Evolutionary conservation across 306 rosid species (phyloP).

Genomic region (Leucaena leucocephala): DNA sequence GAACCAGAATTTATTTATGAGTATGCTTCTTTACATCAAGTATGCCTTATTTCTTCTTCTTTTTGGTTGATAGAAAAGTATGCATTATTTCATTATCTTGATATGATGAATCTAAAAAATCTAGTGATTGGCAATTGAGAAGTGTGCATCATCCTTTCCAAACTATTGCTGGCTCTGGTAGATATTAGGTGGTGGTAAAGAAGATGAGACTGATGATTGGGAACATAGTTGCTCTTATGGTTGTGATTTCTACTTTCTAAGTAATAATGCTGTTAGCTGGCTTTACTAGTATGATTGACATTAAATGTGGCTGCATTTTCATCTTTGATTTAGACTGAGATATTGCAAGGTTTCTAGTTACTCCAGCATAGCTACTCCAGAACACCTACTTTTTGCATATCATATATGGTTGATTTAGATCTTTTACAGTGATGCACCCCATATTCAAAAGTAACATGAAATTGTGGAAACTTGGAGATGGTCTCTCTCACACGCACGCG

Average conservation of each 20-base stretch:
- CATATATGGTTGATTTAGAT: neutral
- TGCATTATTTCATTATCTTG: constrained; percentile 27
- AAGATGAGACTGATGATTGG: constrained; percentile 8
- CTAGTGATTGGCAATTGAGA: neutral
- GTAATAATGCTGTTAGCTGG: neutral
- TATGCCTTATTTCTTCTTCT: too few relatives aligned
- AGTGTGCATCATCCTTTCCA: neutral
- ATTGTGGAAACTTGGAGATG: neutral
- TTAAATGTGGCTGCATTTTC: constrained; percentile 35
- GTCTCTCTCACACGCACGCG: neutral
- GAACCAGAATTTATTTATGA: neutral
- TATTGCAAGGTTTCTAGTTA: constrained; percentile 18
- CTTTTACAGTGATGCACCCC: neutral
- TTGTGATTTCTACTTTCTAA: constrained; percentile 6
- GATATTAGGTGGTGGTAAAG: constrained; percentile 20
- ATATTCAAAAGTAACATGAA: neutral
- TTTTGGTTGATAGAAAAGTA: neutral
- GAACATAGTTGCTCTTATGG: constrained; percentile 2
- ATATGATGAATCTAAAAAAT: constrained; percentile 9
- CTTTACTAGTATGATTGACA: constrained; percentile 14
- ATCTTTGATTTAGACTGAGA: constrained; percentile 16
- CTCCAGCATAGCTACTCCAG: neutral
- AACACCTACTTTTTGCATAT: neutral
- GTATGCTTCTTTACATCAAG: constrained; percentile 6
- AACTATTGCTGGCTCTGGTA: constrained; percentile 2